These are phyloP conservation scores for Tuber aestivum DNA, from an alignment of 495 filamentous ascomycete species.

Conservation along the genomic window DNA sequence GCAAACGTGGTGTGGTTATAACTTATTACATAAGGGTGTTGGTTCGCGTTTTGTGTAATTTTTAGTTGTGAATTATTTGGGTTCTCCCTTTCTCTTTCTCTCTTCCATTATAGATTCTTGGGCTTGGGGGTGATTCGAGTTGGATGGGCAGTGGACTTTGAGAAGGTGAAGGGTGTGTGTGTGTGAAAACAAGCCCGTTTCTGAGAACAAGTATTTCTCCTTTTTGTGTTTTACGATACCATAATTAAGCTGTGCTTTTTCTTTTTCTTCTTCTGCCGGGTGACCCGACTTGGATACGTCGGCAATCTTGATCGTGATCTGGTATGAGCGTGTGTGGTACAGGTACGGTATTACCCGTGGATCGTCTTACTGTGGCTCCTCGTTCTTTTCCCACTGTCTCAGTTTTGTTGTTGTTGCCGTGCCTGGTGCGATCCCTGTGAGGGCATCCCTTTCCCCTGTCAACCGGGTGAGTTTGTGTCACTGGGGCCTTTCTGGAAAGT, in stretches of 20 bases:
- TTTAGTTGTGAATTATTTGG: conserved; percentile 6
- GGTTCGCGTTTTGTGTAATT: conserved; percentile 2
- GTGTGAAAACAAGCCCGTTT: background rate
- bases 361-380: background rate
- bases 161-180: background rate
- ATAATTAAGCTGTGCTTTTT: conserved; percentile 4
- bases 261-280: background rate
- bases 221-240: background rate
- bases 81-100: background rate
- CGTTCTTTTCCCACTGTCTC: background rate
- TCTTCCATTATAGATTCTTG: background rate
- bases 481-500: background rate
- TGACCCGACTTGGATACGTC: background rate
- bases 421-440: too few relatives aligned
- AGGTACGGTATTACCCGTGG: background rate
- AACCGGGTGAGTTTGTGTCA: background rate
- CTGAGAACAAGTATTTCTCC: background rate
- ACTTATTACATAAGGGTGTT: conserved; percentile 1
- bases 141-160: background rate
- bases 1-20: background rate
- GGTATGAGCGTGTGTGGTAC: too few relatives aligned
- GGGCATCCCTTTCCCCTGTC: background rate
- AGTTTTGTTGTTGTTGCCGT: background rate
- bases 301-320: background rate
- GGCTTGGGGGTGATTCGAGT: background rate